These are phyloP conservation scores for Amorphotheca resinae DNA, from an alignment of 495 filamentous ascomycete species.

Conservation along the genomic window DNA sequence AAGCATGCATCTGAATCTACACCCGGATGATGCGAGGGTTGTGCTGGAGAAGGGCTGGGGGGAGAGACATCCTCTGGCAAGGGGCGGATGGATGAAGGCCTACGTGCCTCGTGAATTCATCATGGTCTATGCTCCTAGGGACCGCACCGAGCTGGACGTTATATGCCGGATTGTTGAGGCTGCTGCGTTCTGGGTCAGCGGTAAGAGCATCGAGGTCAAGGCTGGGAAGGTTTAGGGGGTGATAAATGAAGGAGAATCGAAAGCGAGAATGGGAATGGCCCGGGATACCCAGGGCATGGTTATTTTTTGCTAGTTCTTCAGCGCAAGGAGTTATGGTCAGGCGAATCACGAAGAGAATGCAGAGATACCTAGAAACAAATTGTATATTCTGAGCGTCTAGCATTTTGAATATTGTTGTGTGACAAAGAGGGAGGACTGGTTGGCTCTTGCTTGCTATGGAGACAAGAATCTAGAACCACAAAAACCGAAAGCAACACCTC, in stretches of 20 bases:
- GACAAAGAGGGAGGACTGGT: too few relatives aligned
- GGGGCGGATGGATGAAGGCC: slow-evolving; percentile 30
- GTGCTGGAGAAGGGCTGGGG: slow-evolving; percentile 76
- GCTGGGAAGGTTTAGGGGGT: slow-evolving; percentile 1
- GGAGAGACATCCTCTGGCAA: slow-evolving; percentile 74
- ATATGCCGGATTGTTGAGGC: slow-evolving; percentile 63
- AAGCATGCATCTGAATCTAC: slow-evolving; percentile 62
- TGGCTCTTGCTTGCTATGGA: too few relatives aligned
- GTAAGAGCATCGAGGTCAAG: slow-evolving; percentile 14
- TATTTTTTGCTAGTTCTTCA: too few relatives aligned
- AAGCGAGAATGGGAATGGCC: not conserved
- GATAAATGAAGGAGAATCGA: too few relatives aligned
- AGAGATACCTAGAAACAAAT: too few relatives aligned
- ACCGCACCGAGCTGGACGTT: slow-evolving; percentile 51
- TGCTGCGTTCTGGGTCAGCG: slow-evolving; percentile 50
- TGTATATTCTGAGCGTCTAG: too few relatives aligned
- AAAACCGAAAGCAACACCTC: too few relatives aligned
- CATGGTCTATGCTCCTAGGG: slow-evolving; percentile 74
- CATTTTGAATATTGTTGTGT: too few relatives aligned
- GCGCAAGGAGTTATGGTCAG: too few relatives aligned
- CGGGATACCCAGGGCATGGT: too few relatives aligned
- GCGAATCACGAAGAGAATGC: too few relatives aligned
- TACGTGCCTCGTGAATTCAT: slow-evolving; percentile 27
- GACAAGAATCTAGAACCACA: too few relatives aligned
- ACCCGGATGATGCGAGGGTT: slow-evolving; percentile 65